Percentiles rank a stretch among this genome's conserved stretches.
phyloP scores from a whole-genome alignment of 306 rosid species.

The Lagenaria siceraria region DNA sequence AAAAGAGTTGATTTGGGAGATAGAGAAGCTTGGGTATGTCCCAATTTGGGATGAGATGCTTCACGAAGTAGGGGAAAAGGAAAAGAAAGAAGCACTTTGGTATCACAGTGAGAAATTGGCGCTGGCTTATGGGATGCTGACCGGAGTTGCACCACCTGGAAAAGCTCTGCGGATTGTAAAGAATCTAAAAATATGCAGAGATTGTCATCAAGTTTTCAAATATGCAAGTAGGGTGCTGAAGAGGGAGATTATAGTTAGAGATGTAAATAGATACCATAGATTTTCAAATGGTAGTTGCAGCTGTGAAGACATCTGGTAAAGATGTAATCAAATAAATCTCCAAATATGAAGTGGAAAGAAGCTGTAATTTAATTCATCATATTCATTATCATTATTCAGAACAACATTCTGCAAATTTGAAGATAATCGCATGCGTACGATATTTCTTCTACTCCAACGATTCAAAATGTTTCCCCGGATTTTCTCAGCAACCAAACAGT shows the following conservation, averaged over 20 bases:
- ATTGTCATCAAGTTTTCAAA: constrained; percentile 70
- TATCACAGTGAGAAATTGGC: constrained; percentile 84
- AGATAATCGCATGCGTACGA: background rate
- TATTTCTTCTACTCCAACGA: background rate
- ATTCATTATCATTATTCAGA: background rate
- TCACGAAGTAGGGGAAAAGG: constrained; percentile 53
- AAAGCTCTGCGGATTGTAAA: constrained; percentile 68
- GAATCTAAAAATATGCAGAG: constrained; percentile 83
- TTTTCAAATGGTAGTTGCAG: constrained; percentile 54
- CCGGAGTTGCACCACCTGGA: constrained; percentile 45
- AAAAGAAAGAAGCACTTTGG: constrained; percentile 69
- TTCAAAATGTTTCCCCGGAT: too few species aligned
- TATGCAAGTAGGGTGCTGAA: constrained; percentile 46
- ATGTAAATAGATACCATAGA: constrained; percentile 70
- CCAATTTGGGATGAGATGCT: constrained; percentile 61
- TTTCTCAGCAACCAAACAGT: background rate
- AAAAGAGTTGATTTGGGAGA: constrained; percentile 42
- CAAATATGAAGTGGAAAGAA: background rate
- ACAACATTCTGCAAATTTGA: background rate
- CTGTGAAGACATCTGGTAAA: constrained; percentile 66
- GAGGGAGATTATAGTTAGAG: constrained; percentile 77
- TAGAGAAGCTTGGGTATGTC: constrained; percentile 57
- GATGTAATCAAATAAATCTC: background rate
- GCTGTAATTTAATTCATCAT: too few species aligned
- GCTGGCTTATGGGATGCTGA: constrained; percentile 60